Conservation (phyloP, 768 basidiomycete genomes). For the Amanita muscaria region DNA sequence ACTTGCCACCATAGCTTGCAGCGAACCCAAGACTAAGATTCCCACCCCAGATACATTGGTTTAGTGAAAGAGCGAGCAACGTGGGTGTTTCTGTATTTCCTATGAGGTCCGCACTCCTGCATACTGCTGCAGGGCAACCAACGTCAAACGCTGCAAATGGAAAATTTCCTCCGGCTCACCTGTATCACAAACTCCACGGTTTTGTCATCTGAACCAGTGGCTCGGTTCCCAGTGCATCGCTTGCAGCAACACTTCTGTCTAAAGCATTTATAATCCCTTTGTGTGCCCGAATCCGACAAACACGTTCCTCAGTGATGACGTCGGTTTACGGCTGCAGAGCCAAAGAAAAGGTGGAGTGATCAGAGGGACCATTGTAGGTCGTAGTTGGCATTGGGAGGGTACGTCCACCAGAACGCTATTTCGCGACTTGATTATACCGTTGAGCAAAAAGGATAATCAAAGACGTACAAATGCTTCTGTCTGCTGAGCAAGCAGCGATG, state of each 20-base stretch:
- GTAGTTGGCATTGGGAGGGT: constrained; percentile 89
- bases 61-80: constrained; percentile 86
- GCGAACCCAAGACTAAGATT: constrained; percentile 29
- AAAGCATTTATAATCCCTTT: constrained; percentile 86
- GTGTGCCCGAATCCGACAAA: constrained; percentile 80
- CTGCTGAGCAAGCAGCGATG: constrained; percentile 86
- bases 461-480: constrained; percentile 80
- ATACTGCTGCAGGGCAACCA: constrained; percentile 83
- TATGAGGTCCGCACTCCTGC: constrained; percentile 82
- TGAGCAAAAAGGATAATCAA: neutral
- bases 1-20: constrained; percentile 71
- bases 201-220: constrained; percentile 88
- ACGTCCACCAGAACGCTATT: constrained; percentile 83
- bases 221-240: constrained; percentile 72
- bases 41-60: constrained; percentile 18
- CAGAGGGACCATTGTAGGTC: constrained; percentile 87
- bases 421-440: no score
- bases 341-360: constrained; percentile 68
- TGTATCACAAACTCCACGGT: constrained; percentile 90
- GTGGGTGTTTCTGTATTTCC: constrained; percentile 93
- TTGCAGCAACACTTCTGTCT: constrained; percentile 70
- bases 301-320: constrained; percentile 73
- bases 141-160: constrained; percentile 75
- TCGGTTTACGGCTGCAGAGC: constrained; percentile 84
- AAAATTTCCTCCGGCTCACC: constrained; percentile 65